A percentile compares a stretch with the other conserved stretches of the same genome.
Evolutionary conservation across 2,329 filamentous ascomycete genomes (phyloP).

Genomic region (Penicillium sp.): DNA sequence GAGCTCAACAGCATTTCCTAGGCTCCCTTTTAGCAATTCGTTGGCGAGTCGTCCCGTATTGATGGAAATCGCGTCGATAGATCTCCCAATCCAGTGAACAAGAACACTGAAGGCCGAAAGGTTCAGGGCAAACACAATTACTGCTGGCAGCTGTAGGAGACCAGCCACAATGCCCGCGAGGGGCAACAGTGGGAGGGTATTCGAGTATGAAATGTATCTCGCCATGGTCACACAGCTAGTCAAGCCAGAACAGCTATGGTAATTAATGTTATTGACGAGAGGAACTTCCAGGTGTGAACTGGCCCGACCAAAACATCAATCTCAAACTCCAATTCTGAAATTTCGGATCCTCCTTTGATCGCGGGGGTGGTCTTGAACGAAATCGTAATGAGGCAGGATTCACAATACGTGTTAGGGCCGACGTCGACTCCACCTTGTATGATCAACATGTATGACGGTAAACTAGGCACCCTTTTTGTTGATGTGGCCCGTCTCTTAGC

Average conservation of each 20-base stretch:
- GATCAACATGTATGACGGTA: neutral
- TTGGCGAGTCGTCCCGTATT: slow-evolving; percentile 71
- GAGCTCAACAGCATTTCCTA: slow-evolving; percentile 82
- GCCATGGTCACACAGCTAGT: neutral
- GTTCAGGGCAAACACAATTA: slow-evolving; percentile 76
- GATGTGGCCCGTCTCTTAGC: neutral
- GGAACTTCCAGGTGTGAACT: neutral
- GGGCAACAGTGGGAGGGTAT: slow-evolving; percentile 71
- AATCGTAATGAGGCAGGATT: neutral
- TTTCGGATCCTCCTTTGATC: neutral
- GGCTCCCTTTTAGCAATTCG: slow-evolving; percentile 81
- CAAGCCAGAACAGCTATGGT: no score
- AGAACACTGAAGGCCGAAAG: slow-evolving; percentile 85
- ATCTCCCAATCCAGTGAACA: slow-evolving; percentile 75
- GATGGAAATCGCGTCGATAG: slow-evolving; percentile 77
- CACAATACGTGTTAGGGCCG: neutral
- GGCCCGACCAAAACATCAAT: neutral
- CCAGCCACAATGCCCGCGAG: slow-evolving; percentile 74
- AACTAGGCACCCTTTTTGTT: neutral
- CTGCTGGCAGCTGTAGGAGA: slow-evolving; percentile 59
- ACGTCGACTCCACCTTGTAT: neutral
- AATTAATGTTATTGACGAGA: no score
- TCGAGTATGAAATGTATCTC: neutral
- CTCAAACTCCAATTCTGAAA: neutral
- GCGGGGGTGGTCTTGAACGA: neutral